Evolutionary conservation across 2,329 filamentous ascomycete genomes (phyloP).

Genomic region (Scytalidium lignicola): DNA sequence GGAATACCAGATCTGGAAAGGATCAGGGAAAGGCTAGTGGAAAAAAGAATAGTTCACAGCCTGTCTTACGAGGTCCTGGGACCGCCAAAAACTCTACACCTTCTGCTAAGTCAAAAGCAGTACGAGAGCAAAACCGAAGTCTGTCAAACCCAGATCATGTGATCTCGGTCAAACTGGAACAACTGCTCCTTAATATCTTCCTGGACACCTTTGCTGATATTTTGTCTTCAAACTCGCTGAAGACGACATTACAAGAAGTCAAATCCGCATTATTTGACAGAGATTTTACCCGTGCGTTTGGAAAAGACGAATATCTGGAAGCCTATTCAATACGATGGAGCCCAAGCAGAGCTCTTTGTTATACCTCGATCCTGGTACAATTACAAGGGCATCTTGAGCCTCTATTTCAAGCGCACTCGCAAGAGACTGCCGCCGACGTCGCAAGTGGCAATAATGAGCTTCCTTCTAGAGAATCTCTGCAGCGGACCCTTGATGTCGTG

Average conservation of each 20-base stretch:
- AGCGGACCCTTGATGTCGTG: constrained; percentile 10
- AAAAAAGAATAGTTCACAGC: background rate
- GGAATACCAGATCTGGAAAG: background rate
- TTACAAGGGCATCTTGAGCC: constrained; percentile 16
- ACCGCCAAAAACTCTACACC: background rate
- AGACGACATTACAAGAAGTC: constrained; percentile 66
- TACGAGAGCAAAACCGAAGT: background rate
- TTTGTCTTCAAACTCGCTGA: constrained; percentile 42
- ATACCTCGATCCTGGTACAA: constrained; percentile 52
- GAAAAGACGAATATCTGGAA: constrained; percentile 62
- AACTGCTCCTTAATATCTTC: constrained; percentile 70
- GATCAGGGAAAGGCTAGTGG: background rate
- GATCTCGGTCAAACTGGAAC: constrained; percentile 53
- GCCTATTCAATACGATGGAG: constrained; percentile 91
- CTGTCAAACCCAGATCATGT: constrained; percentile 1
- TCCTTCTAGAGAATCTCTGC: background rate
- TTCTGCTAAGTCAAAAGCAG: background rate
- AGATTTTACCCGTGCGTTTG: constrained; percentile 79
- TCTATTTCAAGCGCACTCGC: background rate
- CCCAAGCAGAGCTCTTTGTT: constrained; percentile 77
- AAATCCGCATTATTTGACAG: constrained; percentile 83
- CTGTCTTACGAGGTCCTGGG: background rate
- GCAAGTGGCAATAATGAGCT: background rate
- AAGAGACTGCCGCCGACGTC: background rate
- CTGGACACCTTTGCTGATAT: constrained; percentile 53